Conservation (phyloP, 768 basidiomycete genomes). For the Rhodotorula kratochvilovae region DNA sequence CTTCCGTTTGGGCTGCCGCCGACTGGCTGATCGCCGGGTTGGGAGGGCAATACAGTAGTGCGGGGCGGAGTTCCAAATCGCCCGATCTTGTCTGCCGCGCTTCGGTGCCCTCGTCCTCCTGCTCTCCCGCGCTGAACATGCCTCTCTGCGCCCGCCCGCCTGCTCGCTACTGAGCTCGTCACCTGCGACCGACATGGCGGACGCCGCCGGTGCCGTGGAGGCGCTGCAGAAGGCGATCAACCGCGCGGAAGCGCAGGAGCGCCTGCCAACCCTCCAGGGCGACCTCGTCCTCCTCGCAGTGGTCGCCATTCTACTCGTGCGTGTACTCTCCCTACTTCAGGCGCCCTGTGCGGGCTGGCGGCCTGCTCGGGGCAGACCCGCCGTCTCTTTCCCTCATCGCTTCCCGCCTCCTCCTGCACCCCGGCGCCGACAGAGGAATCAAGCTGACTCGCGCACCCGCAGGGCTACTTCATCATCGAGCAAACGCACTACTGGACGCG, state of each 20-base stretch:
- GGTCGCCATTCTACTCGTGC: slow-evolving; percentile 2
- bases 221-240: background rate
- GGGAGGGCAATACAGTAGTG: too few relatives aligned
- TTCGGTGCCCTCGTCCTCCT: too few relatives aligned
- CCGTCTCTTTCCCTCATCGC: too few relatives aligned
- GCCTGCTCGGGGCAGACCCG: too few relatives aligned
- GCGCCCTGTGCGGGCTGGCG: too few relatives aligned
- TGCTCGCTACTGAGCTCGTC: background rate
- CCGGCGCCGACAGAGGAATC: too few relatives aligned
- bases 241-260: background rate
- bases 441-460: background rate
- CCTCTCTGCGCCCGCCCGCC: background rate
- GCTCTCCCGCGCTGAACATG: too few relatives aligned
- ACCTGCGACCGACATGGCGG: background rate
- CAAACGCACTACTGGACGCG: slow-evolving; percentile 2
- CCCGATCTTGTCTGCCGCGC: too few relatives aligned
- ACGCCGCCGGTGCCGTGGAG: background rate
- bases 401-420: background rate
- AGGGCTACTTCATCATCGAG: slow-evolving; percentile 24
- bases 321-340: background rate
- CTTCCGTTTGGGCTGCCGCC: too few relatives aligned
- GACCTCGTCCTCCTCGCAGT: background rate
- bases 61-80: too few relatives aligned
- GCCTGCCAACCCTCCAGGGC: background rate
- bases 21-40: too few relatives aligned